Base-by-base conservation (phyloP, 75 land plant genomes). In the Adiantum capillusveneris region DNA sequence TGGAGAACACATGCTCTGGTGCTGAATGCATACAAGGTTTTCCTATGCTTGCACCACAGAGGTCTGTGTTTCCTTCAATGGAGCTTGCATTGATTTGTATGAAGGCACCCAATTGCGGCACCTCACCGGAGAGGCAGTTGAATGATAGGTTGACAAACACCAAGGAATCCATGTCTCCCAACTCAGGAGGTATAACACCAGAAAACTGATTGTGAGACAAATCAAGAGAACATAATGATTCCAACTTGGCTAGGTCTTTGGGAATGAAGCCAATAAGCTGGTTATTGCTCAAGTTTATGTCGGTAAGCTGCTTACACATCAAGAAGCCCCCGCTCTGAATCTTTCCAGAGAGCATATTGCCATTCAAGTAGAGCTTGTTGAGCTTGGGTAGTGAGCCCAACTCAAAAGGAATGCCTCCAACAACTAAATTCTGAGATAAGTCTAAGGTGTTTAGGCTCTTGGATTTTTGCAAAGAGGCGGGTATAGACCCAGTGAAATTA, bases 131-230 rank as follows among this genome's bases (percentile, higher is more conserved):
- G 1, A 86, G 69, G 36, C 77, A 58, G 57, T 86, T 86, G 75
- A 79, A 71, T 5, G 90, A 86, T 63, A 86, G 44, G 28, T 86
- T 78, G n/a, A 80, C 65, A 25, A 67, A 44, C 26, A 77, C 82
- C 29, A 86, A 67, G 0, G 84, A 84, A 29, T 65, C 68, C 16
- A 79, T 65, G 13, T 20, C 21, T 2, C 74, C 82, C 12, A 75
- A 61, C 39, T 71, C 41, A 13, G 62, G 27, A 19, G 89, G 89
- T 27, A 85, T 77, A 44, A 60, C 51, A 20, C 89, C 89, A 21
- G 72, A 53, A 50, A 89, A 62, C n/a, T 61, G 39, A 56, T 89
- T 89, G 0, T 53, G 67, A 12, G 79, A 71, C 22, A 80, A 49
- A 58, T 80, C 71, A 29, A 82, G 75, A 14, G 58, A 25, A 31